phyloP scores from a whole-genome alignment of 2,329 filamentous ascomycete genomes.

The Plenodomus lindquistii region DNA sequence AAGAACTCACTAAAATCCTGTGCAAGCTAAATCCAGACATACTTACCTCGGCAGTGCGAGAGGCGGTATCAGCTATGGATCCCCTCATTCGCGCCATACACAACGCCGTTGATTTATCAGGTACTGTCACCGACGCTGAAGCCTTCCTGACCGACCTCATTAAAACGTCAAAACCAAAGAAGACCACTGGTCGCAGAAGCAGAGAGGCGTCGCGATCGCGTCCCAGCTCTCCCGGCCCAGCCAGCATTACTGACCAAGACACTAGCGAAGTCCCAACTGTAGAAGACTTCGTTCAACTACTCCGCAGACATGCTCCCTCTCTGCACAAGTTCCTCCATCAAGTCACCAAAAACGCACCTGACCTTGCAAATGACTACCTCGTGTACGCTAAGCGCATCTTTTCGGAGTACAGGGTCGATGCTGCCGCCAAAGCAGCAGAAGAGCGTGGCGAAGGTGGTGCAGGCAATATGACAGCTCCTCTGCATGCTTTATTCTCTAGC shows the following conservation, averaged over 20 bases:
- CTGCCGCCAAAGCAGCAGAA: conserved; percentile 17
- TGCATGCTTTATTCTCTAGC: conserved; percentile 49
- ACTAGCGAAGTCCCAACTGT: conserved; percentile 57
- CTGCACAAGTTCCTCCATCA: conserved; percentile 74
- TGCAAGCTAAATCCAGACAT: conserved; percentile 73
- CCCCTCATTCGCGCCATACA: conserved; percentile 75
- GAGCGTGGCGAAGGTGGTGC: conserved; percentile 35
- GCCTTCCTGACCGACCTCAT: conserved; percentile 73
- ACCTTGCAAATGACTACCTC: conserved; percentile 64
- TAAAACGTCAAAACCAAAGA: conserved; percentile 53
- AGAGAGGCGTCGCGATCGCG: conserved; percentile 26
- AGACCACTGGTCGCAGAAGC: conserved; percentile 31
- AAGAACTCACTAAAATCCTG: conserved; percentile 67
- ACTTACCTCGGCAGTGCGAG: conserved; percentile 69
- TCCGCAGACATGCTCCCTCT: conserved; percentile 66
- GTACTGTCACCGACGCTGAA: conserved; percentile 69
- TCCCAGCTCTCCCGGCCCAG: conserved; percentile 24
- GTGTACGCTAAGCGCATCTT: conserved; percentile 64
- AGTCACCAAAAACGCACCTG: conserved; percentile 68
- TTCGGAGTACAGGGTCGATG: conserved; percentile 56
- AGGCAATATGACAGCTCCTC: conserved; percentile 48
- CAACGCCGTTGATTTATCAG: conserved; percentile 70
- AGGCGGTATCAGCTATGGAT: conserved; percentile 69
- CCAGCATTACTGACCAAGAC: conserved; percentile 26
- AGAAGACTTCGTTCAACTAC: conserved; percentile 70